Base-by-base conservation (phyloP, 768 basidiomycete species). In the Lactarius trivialis region DNA sequence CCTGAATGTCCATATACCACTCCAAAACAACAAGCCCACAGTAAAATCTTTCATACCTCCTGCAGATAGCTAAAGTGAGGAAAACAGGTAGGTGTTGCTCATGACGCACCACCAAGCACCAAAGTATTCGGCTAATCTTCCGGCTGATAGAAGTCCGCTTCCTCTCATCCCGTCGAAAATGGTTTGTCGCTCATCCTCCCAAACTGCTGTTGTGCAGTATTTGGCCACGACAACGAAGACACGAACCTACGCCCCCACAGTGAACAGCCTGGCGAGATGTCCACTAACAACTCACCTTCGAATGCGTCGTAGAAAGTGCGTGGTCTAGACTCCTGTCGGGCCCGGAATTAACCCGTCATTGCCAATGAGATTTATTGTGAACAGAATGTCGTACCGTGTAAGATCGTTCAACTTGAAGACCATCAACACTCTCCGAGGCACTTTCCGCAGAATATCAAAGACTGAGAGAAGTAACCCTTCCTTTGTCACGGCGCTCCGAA, bases 211-310 rank as follows among this genome's bases (percentile, higher is more conserved):
- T 55, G 85, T 79, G 71, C 95, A 97, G 74, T 91, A 96, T 69
- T 90, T 88, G 7, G 93, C 94, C 17, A 89, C 89, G 60, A 98
- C 88, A 34, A 98, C 71, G 73, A 98, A 98, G 70, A 98, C 85
- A 21, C 96, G 88, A 61, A 86, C 79, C 81, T 91, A 71, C 17
- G 71, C 70, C 52, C 30, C 72, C 67, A 34, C 34, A 14, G 66
- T 21, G 50, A 53, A 55, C 55, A 56, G 19, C 12, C 39, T 21
- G 39, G 59, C 17, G 14, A 17, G 45, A 43, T 3, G 26, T 21
- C 41, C 7, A 41, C 21, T 33, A 32, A 60, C 37, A 43, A 64
- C 78, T 54, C 68, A 85, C 88, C 71, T 83, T 85, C 6, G 90
- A 87, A 73, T 93, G 81, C 7, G 96, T 98, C 0, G 97, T 98